These are phyloP conservation scores for Arctostaphylos glauca DNA, from an alignment of 148 eudicot species.

Conservation along the genomic window DNA sequence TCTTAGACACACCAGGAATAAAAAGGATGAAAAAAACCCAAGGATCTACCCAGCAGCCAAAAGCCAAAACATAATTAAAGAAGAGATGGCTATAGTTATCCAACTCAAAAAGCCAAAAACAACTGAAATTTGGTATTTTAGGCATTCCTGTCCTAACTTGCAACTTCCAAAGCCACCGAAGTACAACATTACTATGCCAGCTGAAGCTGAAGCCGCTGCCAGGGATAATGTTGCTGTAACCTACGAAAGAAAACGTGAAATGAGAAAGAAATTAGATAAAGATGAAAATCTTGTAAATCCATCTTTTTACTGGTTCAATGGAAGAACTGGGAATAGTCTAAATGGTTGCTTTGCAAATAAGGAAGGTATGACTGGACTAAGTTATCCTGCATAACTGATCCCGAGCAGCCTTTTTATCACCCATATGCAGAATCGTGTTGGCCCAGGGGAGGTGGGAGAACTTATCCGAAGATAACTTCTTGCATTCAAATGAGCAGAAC, in stretches of 20 bases:
- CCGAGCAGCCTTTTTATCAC: not conserved
- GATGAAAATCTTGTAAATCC: not conserved
- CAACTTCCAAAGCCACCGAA: constrained; percentile 49
- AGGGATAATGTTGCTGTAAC: constrained; percentile 69
- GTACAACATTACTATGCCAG: constrained; percentile 57
- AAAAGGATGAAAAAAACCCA: not conserved
- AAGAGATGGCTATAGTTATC: constrained; percentile 50
- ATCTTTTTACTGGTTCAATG: not conserved
- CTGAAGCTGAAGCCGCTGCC: constrained; percentile 74
- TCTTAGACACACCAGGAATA: not conserved
- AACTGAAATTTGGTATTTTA: constrained; percentile 57
- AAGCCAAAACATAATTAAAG: constrained; percentile 76
- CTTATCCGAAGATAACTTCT: not conserved
- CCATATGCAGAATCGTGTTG: not conserved
- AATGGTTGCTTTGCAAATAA: not conserved
- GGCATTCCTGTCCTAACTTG: constrained; percentile 40
- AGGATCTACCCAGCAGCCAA: constrained; percentile 54
- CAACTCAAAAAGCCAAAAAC: constrained; percentile 71
- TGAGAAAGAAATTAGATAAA: not conserved
- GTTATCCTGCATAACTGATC: not conserved
- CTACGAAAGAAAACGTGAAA: constrained; percentile 25
- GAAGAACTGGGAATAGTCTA: not conserved
- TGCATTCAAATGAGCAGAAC: not conserved
- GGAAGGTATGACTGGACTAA: too few relatives aligned
- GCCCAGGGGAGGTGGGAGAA: not conserved